Conservation (phyloP, 1,139 yeast species). For the Blastobotrys malaysiensis region DNA sequence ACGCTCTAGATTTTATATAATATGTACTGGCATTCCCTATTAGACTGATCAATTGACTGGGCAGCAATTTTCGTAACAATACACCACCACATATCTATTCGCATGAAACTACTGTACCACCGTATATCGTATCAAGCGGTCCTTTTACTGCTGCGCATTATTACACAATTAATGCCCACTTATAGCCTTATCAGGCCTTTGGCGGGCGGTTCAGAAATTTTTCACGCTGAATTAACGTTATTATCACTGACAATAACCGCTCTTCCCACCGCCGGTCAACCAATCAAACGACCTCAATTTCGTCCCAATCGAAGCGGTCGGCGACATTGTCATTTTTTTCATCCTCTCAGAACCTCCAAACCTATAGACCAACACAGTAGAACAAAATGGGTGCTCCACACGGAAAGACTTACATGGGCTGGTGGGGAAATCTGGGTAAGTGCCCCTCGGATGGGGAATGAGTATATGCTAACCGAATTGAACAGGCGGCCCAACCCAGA, state of each 20-base stretch:
- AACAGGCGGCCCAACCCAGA: slow-evolving; percentile 66
- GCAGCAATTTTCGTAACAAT: too few relatives aligned
- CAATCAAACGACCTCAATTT: background rate
- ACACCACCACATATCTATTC: too few relatives aligned
- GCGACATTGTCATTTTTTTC: slow-evolving; percentile 4
- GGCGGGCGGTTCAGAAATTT: background rate
- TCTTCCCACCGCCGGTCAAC: background rate
- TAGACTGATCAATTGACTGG: too few relatives aligned
- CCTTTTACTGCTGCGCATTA: too few relatives aligned
- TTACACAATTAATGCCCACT: too few relatives aligned
- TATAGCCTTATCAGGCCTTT: background rate
- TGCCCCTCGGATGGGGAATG: slow-evolving; percentile 1
- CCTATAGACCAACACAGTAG: background rate
- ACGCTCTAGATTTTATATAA: background rate
- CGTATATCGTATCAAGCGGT: too few relatives aligned
- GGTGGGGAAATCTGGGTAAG: slow-evolving; percentile 74
- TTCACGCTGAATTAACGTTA: background rate
- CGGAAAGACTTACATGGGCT: slow-evolving; percentile 83
- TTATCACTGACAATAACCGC: background rate
- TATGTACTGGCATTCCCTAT: background rate
- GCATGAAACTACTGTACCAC: too few relatives aligned
- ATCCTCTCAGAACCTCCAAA: slow-evolving; percentile 10
- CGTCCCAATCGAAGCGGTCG: slow-evolving; percentile 1
- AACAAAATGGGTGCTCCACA: slow-evolving; percentile 63
- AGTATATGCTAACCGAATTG: background rate